These are phyloP conservation scores for Populus hybrid DNA, from an alignment of 441 rosid species.

Conservation along the genomic window DNA sequence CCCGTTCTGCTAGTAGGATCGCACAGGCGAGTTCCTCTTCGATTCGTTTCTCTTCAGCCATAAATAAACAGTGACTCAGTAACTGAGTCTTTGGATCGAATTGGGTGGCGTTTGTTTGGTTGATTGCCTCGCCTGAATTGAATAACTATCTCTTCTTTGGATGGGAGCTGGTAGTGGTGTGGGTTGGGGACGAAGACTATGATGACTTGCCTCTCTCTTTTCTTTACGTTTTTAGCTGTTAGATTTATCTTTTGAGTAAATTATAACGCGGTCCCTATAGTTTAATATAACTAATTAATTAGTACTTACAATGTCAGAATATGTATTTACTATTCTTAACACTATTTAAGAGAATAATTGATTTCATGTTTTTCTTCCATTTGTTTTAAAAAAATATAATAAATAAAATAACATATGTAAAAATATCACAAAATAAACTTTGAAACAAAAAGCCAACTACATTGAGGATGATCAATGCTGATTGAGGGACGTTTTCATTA, in stretches of 20 bases:
- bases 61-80: background rate
- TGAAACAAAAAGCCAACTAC: background rate
- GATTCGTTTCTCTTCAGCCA: conserved; percentile 46
- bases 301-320: background rate
- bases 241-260: too few relatives aligned
- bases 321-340: too few relatives aligned
- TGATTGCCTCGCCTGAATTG: background rate
- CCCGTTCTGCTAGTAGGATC: conserved; percentile 39
- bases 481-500: background rate
- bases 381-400: too few relatives aligned
- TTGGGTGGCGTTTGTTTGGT: background rate
- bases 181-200: background rate
- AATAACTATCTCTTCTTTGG: background rate
- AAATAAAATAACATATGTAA: too few relatives aligned
- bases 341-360: background rate
- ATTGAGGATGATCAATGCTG: too few relatives aligned
- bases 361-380: too few relatives aligned
- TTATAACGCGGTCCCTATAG: background rate
- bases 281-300: too few relatives aligned
- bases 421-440: background rate
- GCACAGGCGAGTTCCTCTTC: conserved; percentile 38
- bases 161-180: background rate
- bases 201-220: background rate
- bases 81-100: background rate
- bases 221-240: background rate